Conservation (phyloP, 768 basidiomycete genomes). For the Russula griseocarnosa region DNA sequence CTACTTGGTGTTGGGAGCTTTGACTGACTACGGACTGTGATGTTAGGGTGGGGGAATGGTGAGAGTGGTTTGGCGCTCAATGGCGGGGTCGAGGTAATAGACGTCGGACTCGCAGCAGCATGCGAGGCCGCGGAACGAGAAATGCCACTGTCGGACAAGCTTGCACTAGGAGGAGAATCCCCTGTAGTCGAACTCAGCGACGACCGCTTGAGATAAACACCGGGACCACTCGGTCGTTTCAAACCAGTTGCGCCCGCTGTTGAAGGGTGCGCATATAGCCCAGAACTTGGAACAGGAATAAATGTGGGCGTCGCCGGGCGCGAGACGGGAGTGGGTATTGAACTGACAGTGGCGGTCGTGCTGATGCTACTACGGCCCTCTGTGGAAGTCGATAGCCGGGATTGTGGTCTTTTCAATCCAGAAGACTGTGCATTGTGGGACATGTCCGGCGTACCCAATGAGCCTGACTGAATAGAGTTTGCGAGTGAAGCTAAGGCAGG, state of each 20-base stretch:
- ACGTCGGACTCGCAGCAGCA: neutral
- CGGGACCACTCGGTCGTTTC: constrained; percentile 59
- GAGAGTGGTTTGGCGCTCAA: constrained; percentile 16
- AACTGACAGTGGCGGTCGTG: constrained; percentile 53
- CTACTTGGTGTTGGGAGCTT: constrained; percentile 27
- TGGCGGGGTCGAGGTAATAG: constrained; percentile 12
- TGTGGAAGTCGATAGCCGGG: constrained; percentile 64
- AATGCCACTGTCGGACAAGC: constrained; percentile 23
- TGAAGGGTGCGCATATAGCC: constrained; percentile 41
- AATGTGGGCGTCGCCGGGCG: constrained; percentile 75
- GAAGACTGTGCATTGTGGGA: constrained; percentile 44
- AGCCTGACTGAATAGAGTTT: constrained; percentile 41
- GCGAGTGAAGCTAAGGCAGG: constrained; percentile 47
- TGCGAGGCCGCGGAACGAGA: constrained; percentile 13
- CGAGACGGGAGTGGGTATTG: constrained; percentile 62
- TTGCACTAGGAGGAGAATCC: constrained; percentile 31
- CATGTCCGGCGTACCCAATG: constrained; percentile 43
- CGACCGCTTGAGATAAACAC: constrained; percentile 47
- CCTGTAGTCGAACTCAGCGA: constrained; percentile 53
- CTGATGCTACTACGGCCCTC: constrained; percentile 42
- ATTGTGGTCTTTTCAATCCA: constrained; percentile 61
- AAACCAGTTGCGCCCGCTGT: constrained; percentile 41
- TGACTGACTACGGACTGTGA: constrained; percentile 31
- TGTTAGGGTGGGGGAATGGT: constrained; percentile 30
- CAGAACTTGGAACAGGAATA: constrained; percentile 60